Conservation (phyloP, 2,329 filamentous ascomycete species). For the Penicillium sp. region DNA sequence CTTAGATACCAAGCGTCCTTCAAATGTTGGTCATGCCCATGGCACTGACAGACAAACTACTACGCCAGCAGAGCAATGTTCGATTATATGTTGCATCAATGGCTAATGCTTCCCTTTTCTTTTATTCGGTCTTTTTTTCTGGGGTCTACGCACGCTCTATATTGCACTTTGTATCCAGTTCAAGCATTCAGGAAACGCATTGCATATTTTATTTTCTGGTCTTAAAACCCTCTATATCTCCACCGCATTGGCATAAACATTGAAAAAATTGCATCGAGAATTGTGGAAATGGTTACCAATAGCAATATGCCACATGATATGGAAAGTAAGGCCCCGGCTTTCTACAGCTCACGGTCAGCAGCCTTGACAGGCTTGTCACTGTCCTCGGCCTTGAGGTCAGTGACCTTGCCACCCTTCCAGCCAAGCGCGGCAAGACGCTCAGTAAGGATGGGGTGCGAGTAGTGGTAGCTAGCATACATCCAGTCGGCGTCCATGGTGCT, state of each 20-base stretch:
- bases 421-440: constrained; percentile 89
- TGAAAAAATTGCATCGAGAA: neutral
- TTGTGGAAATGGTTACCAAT: neutral
- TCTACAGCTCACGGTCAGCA: constrained; percentile 72
- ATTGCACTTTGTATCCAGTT: neutral
- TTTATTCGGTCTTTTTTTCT: no score
- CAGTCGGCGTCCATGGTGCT: constrained; percentile 98
- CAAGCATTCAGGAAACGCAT: neutral
- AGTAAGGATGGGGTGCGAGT: constrained; percentile 93
- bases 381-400: constrained; percentile 52
- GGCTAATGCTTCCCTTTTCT: no score
- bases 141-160: no score
- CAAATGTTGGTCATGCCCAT: no score
- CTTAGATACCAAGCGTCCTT: no score
- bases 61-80: no score
- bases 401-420: constrained; percentile 66
- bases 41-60: no score
- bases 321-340: neutral
- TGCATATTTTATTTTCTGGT: neutral
- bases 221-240: neutral
- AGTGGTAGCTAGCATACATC: constrained; percentile 98
- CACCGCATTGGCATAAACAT: neutral
- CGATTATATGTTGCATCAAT: no score
- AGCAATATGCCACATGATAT: neutral
- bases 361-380: constrained; percentile 65